Evolutionary conservation across 208 protist species (phyloP), one percentile per base, ranked within the genome.

Genomic region (Porcisia hertigi): DNA sequence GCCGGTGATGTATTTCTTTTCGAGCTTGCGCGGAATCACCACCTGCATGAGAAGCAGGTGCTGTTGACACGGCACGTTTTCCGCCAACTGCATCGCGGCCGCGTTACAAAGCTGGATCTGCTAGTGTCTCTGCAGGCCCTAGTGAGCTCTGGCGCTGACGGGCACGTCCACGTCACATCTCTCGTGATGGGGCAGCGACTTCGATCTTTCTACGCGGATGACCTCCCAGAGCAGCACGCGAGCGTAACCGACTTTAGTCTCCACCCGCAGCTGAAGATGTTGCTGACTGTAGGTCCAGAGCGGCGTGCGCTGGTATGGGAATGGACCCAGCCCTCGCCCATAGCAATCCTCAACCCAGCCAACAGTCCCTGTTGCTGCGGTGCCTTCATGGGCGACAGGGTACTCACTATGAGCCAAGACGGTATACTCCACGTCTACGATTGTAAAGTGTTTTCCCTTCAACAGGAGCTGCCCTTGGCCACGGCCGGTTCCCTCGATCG

Each of bases 281-380:
- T 96, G 67, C 86, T 96, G 12, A 94, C 92, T 8, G 80, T 93
- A 3, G 92, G 92, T 23, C 82, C 88, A 34, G 92, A 94, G 83
- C 87, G 92, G 12, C 74, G 83, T 62, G 92, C 86, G 14, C 75
- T 96, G 53, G 90, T 96, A 9, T 96, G 92, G 92, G 92, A 96
- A 58, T 88, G 92, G 77, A 72, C 80, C 7, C 87, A 92, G 78
- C 83, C 88, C 36, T 65, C 47, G 3, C 86, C 87, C 23, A 85
- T 94, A 69, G 84, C 92, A 14, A 74, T 88, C 4, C 84, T 96
- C 23, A 86, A 90, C 63, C 69, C 86, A 16, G 87, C 92, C 74
- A 93, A 89, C 69, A 85, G 88, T 14, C 90, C 92, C 11, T 89
- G 88, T 57, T 85, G 84, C 34, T 84, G 84, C 69, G 92, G 90